Base-by-base conservation (phyloP, 139 green algal species). In the Picochlorum sp. region DNA sequence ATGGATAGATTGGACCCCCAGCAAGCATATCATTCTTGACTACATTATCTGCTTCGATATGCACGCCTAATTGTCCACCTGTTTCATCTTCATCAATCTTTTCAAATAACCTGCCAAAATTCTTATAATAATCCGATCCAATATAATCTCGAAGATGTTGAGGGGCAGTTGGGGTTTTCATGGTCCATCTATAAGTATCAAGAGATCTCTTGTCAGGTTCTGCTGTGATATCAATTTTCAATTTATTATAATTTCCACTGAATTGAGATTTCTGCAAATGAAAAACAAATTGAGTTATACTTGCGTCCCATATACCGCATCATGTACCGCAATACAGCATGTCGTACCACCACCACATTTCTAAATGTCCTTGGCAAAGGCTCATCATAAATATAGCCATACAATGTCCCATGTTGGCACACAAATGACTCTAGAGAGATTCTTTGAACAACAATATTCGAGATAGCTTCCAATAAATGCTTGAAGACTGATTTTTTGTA, bases 121-220 rank as follows among this genome's bases (percentile, higher is more conserved):
- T 59, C 26, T 20, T 54, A 41, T 58, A 64, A 41, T 4, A 51
- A 9, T 57, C 23, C 16, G 13, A 7, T n/a, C 72, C 67, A 4
- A 84, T 87, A 2, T 83, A 78, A 55, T 87, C 69, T 3, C 86
- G 73, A 61, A 94, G 79, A 74, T 94, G 83, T n/a, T 75, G 66
- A 70, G 83, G 79, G 9, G 81, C 74, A 14, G 44, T 23, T 1
- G 80, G 67, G 23, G 55, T 74, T 30, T 79, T 59, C 74, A 85
- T 83, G 18, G 88, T 95, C 75, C 77, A 88, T 75, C 82, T 90
- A 56, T 64, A n/a, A 14, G 73, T 73, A 21, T 62, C 57, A 3
- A 74, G 62, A 54, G 80, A 62, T 15, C 88, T 73, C 49, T 82
- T 62, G 37, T 82, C 66, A 2, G 82, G 69, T 0, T 68, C 55